Percentiles rank a stretch among this genome's conserved stretches.
Conservation (phyloP, 768 basidiomycete species). For the Dentipellis fragilis region DNA sequence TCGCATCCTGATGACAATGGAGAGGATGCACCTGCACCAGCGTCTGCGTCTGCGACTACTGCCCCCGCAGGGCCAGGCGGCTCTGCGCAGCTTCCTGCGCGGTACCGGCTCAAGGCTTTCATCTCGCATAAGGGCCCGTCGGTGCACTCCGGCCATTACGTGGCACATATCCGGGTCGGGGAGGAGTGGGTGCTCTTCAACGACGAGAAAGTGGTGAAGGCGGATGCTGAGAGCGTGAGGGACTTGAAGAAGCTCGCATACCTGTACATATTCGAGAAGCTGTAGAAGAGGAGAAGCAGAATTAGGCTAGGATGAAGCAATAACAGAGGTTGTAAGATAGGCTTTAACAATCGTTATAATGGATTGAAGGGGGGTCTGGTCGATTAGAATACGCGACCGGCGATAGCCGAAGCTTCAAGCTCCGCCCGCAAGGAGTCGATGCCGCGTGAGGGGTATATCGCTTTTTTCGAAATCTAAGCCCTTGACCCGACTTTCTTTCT, state of each 20-base stretch:
- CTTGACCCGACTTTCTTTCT: slow-evolving; percentile 12
- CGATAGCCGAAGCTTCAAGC: slow-evolving; percentile 1
- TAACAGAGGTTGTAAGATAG: not conserved
- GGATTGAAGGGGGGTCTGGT: not conserved
- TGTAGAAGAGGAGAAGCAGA: not conserved
- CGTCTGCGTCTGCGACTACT: slow-evolving; percentile 15
- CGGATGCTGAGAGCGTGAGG: slow-evolving; percentile 73
- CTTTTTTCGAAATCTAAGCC: not conserved
- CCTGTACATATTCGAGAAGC: slow-evolving; percentile 12
- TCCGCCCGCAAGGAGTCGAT: not conserved
- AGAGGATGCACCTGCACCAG: slow-evolving; percentile 32
- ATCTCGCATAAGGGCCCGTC: slow-evolving; percentile 96
- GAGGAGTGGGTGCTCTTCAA: slow-evolving; percentile 87
- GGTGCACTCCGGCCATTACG: slow-evolving; percentile 91
- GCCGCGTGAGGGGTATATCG: not conserved
- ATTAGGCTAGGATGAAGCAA: no score
- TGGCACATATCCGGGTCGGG: slow-evolving; percentile 59
- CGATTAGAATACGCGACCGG: not conserved
- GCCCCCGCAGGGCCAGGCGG: slow-evolving; percentile 31
- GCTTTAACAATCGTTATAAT: not conserved
- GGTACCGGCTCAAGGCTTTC: slow-evolving; percentile 82
- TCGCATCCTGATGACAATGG: slow-evolving; percentile 83
- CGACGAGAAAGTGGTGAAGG: slow-evolving; percentile 92
- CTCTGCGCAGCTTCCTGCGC: slow-evolving; percentile 53
- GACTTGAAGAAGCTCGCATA: slow-evolving; percentile 81